Evolutionary conservation across 192 early-diverging fungal genomes (phyloP).

Genomic region (Dissophora ornata): DNA sequence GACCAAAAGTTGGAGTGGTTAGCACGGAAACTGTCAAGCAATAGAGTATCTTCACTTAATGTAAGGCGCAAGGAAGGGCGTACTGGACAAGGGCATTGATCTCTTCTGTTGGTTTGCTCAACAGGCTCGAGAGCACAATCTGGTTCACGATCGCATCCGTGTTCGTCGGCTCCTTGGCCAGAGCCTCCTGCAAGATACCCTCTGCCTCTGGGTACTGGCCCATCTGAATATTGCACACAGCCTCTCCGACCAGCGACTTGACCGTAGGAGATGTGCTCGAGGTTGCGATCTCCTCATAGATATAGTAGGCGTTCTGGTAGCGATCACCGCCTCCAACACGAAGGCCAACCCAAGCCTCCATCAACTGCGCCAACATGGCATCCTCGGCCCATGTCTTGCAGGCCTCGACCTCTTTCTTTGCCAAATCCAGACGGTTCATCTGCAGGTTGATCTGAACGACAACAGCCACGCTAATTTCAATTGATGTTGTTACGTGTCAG

Average conservation of each 20-base stretch:
- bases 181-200: conserved; percentile 78
- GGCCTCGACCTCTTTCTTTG: conserved; percentile 78
- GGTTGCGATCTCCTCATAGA: conserved; percentile 93
- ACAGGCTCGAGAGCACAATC: conserved; percentile 76
- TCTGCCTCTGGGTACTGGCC: conserved; percentile 88
- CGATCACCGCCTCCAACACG: conserved; percentile 78
- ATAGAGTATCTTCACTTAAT: no score
- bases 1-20: no score
- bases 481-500: conserved; percentile 8
- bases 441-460: conserved; percentile 81
- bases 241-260: conserved; percentile 82
- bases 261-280: conserved; percentile 76
- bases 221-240: conserved; percentile 83
- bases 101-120: conserved; percentile 76
- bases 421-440: conserved; percentile 88
- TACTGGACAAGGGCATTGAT: conserved; percentile 74
- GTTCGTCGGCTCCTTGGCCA: conserved; percentile 70
- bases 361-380: conserved; percentile 90
- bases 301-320: conserved; percentile 90
- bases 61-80: conserved; percentile 4
- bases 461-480: conserved; percentile 70
- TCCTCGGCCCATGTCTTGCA: conserved; percentile 95
- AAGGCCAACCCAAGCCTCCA: conserved; percentile 90
- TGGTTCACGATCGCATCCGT: conserved; percentile 91
- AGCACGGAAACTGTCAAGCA: no score